Conservation (phyloP, 306 rosid genomes). For the Inga leiocalycina region DNA sequence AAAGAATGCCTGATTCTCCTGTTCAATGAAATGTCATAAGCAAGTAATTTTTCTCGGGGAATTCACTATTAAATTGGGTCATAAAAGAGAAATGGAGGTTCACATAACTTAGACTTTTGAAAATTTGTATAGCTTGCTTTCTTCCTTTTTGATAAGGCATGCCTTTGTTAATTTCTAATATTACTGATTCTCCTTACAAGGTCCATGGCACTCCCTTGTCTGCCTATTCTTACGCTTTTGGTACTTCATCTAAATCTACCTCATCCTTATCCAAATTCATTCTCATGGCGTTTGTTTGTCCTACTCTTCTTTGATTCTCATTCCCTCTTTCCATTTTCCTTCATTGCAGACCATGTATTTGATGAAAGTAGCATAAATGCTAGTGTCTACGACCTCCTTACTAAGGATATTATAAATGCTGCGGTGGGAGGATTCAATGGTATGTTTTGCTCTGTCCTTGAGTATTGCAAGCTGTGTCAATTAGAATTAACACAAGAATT, state of each 20-base stretch:
- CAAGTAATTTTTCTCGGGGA: no score
- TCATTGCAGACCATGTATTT: slow-evolving; percentile 75
- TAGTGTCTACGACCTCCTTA: slow-evolving; percentile 75
- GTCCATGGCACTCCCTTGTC: slow-evolving; percentile 82
- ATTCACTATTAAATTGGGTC: no score
- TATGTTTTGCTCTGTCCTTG: slow-evolving; percentile 30
- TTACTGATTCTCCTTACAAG: slow-evolving; percentile 83
- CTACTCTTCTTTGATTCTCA: not conserved
- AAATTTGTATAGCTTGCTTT: no score
- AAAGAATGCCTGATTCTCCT: no score
- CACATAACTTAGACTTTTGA: no score
- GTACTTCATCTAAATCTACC: slow-evolving; percentile 34
- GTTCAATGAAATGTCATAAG: no score
- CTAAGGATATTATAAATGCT: slow-evolving; percentile 82
- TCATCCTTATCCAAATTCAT: not conserved
- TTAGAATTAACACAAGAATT: not conserved
- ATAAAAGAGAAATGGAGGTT: no score
- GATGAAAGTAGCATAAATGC: slow-evolving; percentile 73
- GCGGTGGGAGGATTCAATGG: slow-evolving; percentile 94
- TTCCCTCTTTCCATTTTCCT: not conserved
- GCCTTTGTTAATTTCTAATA: no score
- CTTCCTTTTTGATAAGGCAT: no score
- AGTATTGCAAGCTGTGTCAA: not conserved
- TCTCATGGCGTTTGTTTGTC: not conserved
- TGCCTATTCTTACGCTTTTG: slow-evolving; percentile 75